These are phyloP conservation scores for Seminavis robusta DNA, from an alignment of 108 stramenopile genomes.

Conservation along the genomic window DNA sequence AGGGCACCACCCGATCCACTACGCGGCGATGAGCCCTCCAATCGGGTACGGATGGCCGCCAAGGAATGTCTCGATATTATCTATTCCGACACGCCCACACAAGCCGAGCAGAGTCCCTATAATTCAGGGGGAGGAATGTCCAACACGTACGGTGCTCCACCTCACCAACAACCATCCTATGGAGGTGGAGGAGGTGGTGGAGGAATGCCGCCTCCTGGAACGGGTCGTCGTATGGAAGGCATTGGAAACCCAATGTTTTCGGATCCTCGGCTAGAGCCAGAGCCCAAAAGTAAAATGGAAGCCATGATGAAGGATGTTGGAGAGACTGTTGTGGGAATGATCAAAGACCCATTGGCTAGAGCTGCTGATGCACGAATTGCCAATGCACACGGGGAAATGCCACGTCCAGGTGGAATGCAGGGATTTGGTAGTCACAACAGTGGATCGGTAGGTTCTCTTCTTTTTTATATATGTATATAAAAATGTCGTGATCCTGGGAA, in stretches of 20 bases:
- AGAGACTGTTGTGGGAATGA: conserved; percentile 73
- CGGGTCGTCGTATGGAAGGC: conserved; percentile 79
- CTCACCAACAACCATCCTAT: conserved; percentile 6
- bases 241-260: conserved; percentile 89
- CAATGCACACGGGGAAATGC: too few relatives aligned
- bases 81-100: conserved; percentile 69
- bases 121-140: conserved; percentile 19
- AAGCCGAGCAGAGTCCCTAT: not conserved
- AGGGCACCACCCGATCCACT: conserved; percentile 92
- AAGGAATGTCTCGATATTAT: conserved; percentile 95
- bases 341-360: conserved; percentile 90
- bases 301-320: conserved; percentile 57
- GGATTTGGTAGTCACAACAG: too few relatives aligned
- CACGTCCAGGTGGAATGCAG: too few relatives aligned
- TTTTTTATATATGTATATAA: too few relatives aligned
- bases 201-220: too few relatives aligned
- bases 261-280: conserved; percentile 67
- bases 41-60: conserved; percentile 86
- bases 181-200: too few relatives aligned
- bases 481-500: too few relatives aligned
- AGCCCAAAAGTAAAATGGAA: conserved; percentile 28
- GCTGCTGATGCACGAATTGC: too few relatives aligned
- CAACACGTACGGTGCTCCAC: conserved; percentile 19
- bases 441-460: too few relatives aligned
- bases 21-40: conserved; percentile 91